Conservation (phyloP, 805 yeast species). For the Scheffersomyces ergatensis region DNA sequence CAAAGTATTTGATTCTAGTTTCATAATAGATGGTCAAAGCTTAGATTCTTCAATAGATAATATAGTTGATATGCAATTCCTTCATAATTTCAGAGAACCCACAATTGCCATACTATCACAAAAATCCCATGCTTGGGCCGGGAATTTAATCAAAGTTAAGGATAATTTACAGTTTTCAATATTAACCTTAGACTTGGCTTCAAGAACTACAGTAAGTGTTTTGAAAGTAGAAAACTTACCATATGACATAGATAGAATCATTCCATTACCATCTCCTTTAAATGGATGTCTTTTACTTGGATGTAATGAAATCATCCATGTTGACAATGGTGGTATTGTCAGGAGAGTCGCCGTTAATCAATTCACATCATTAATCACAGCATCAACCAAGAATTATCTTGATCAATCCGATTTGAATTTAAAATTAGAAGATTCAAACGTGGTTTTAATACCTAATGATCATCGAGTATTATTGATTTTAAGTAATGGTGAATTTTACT, state of each 20-base stretch:
- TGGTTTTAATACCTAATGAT: conserved; percentile 34
- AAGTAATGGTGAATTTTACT: conserved; percentile 31
- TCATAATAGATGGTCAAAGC: conserved; percentile 53
- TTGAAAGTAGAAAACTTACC: conserved; percentile 66
- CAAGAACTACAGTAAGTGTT: conserved; percentile 62
- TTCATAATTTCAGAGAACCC: conserved; percentile 76
- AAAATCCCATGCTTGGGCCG: conserved; percentile 69
- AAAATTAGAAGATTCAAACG: conserved; percentile 51
- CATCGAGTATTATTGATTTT: conserved; percentile 30
- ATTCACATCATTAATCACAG: conserved; percentile 41
- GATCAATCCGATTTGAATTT: conserved; percentile 54
- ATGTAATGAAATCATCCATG: conserved; percentile 70
- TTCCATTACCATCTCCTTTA: conserved; percentile 63
- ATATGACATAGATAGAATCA: conserved; percentile 63
- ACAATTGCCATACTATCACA: conserved; percentile 70
- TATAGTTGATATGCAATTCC: conserved; percentile 68
- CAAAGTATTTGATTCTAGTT: conserved; percentile 42
- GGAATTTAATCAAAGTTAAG: conserved; percentile 56
- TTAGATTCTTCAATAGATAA: conserved; percentile 59
- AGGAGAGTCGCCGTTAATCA: conserved; percentile 63
- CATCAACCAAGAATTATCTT: conserved; percentile 30
- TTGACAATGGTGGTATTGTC: conserved; percentile 73
- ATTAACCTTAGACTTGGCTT: conserved; percentile 62
- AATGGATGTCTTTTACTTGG: conserved; percentile 73
- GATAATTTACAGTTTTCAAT: conserved; percentile 65